phyloP scores from a whole-genome alignment of 345 rosid genomes.

The Lepidium aucheri region DNA sequence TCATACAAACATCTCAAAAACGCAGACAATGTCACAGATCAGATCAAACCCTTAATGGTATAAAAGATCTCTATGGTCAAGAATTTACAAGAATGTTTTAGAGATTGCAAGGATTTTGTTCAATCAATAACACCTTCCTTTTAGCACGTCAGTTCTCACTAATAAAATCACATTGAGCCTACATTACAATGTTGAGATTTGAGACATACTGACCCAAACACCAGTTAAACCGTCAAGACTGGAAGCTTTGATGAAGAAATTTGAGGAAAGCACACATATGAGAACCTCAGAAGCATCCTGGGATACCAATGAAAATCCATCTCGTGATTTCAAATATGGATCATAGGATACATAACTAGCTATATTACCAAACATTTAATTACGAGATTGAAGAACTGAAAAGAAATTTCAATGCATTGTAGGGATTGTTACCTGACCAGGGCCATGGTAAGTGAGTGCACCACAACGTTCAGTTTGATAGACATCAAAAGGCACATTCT shows the following conservation, averaged over 20 bases:
- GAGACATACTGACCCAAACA: conserved; percentile 70
- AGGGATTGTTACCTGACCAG: conserved; percentile 66
- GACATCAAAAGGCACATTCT: conserved; percentile 62
- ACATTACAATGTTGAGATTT: not conserved
- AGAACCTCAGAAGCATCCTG: conserved; percentile 78
- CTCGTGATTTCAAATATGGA: conserved; percentile 81
- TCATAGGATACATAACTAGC: conserved; percentile 85
- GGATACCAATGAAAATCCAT: conserved; percentile 97
- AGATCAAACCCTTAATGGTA: not conserved
- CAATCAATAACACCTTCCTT: not conserved
- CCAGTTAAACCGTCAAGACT: conserved; percentile 74
- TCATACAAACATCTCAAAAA: too few species aligned
- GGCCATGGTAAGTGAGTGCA: conserved; percentile 88
- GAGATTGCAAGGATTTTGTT: not conserved
- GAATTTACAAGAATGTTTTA: conserved; percentile 1
- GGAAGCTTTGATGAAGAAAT: conserved; percentile 67
- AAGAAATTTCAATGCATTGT: not conserved
- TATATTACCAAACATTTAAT: conserved; percentile 25
- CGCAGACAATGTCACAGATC: conserved; percentile 8
- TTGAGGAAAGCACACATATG: conserved; percentile 57
- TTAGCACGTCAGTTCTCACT: not conserved
- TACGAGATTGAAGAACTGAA: not conserved
- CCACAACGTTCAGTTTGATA: conserved; percentile 85
- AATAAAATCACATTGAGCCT: not conserved
- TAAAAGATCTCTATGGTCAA: not conserved